phyloP scores from a whole-genome alignment of 805 yeast species.

The Lipomyces starkeyi region DNA sequence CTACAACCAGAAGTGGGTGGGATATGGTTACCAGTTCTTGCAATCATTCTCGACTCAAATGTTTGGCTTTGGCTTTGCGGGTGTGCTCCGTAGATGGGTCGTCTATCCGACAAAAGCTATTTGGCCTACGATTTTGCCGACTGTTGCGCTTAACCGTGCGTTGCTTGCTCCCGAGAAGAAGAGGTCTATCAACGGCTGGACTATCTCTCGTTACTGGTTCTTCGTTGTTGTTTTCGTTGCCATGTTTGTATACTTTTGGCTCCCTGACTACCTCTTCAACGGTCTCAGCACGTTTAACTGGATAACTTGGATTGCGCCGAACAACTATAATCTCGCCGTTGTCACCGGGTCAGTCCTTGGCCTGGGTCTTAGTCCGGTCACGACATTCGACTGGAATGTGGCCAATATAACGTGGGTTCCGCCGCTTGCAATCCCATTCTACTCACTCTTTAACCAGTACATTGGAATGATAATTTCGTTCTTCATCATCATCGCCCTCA shows the following conservation, averaged over 20 bases:
- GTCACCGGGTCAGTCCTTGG: constrained; percentile 68
- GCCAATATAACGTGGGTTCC: constrained; percentile 54
- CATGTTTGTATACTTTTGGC: constrained; percentile 60
- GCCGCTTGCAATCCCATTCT: constrained; percentile 39
- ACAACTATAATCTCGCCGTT: constrained; percentile 64
- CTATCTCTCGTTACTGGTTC: constrained; percentile 57
- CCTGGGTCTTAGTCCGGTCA: constrained; percentile 65
- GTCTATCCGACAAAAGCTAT: constrained; percentile 68
- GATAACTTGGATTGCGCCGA: constrained; percentile 66
- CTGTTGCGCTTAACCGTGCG: constrained; percentile 61
- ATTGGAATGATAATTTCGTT: constrained; percentile 54
- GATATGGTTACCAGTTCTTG: constrained; percentile 59
- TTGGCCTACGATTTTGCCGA: constrained; percentile 72
- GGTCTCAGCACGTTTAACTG: constrained; percentile 63
- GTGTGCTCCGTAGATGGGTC: constrained; percentile 61
- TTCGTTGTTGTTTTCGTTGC: constrained; percentile 52
- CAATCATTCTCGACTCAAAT: constrained; percentile 62
- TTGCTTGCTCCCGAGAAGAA: constrained; percentile 48
- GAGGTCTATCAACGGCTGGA: constrained; percentile 66
- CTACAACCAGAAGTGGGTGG: constrained; percentile 16
- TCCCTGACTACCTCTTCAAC: constrained; percentile 66
- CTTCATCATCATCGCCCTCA: constrained; percentile 56
- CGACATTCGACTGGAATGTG: constrained; percentile 72
- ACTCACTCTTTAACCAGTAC: constrained; percentile 52
- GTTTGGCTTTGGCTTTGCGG: constrained; percentile 71